Conservation (phyloP, 106 monocot genomes). For the Cymbidium sinense region DNA sequence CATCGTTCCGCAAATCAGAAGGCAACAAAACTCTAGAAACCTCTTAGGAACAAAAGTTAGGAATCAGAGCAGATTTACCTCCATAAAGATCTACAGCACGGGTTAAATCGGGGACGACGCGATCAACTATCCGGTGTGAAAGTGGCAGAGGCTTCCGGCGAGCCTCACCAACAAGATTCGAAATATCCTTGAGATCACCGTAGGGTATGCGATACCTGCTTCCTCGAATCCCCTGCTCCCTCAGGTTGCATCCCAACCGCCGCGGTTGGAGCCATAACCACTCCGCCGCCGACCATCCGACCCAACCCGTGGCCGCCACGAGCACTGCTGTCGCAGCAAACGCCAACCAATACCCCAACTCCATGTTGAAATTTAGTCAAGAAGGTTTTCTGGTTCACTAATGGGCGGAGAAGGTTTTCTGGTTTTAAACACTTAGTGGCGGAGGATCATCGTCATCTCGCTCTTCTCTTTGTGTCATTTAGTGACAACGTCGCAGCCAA, state of each 20-base stretch:
- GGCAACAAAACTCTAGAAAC: neutral
- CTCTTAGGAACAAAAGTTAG: neutral
- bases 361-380: too few species aligned
- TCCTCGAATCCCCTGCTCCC: slow-evolving; percentile 52
- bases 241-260: slow-evolving; percentile 35
- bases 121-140: slow-evolving; percentile 35
- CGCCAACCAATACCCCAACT: neutral
- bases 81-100: slow-evolving; percentile 22
- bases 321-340: neutral
- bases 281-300: slow-evolving; percentile 1
- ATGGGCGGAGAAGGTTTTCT: too few species aligned
- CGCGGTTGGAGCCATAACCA: slow-evolving; percentile 34
- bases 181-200: slow-evolving; percentile 28
- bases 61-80: neutral
- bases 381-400: too few species aligned
- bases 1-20: neutral
- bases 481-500: too few species aligned
- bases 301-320: neutral
- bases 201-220: slow-evolving; percentile 27
- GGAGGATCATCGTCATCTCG: too few species aligned
- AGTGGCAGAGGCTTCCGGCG: slow-evolving; percentile 31
- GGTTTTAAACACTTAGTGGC: too few species aligned
- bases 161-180: slow-evolving; percentile 16
- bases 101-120: slow-evolving; percentile 27
- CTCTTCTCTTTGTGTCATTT: too few species aligned